Base-by-base conservation (phyloP, 805 yeast genomes). In the Candida glaebosa region DNA sequence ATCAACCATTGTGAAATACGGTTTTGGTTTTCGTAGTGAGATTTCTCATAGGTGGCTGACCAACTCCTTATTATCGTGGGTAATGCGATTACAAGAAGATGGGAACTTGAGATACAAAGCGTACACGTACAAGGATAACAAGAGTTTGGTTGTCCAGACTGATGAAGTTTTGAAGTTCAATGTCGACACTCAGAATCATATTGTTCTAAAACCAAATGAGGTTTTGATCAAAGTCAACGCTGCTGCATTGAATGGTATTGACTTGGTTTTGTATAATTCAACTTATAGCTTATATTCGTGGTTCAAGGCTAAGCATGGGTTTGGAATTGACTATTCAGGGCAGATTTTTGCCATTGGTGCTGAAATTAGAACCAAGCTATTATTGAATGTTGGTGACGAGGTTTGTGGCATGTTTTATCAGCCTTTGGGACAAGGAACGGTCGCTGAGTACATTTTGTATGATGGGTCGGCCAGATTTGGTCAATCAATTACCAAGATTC, bases 391-490 rank as follows among this genome's bases (percentile, higher is more conserved):
- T 2, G 67, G 65, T 5, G 69, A 63, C 40, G 46, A 50, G 18
- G 61, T 65, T 12, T 47, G 52, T 25, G 71, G 71, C 1, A 36
- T 55, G 6, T 50, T 49, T 35, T 8, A 5, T 24, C 44, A 34
- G 15, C 51, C 45, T 3, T 18, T 41, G 2, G 60, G 55, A 6
- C 42, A 43, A 18, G 83, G 82, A 20, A 48, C 83, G 1, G 49
- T 72, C n/a, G 47, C 69, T 3, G 76, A 78, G 46, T 79, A 76
- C 50, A 40, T 76, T 19, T 47, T 70, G 17, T 34, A 76, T 16
- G 68, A 77, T 39, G 62, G 65, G 3, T 43, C 39, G 3, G 26
- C 42, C 2, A 60, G 72, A 0, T 16, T 10, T 8, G 39, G 40
- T 16, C 31, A 28, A 32, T 22, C 31, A 3, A 41, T 50, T 35